Evolutionary conservation across 2,329 filamentous ascomycete species (phyloP).

Genomic region (Xylaria sp.): DNA sequence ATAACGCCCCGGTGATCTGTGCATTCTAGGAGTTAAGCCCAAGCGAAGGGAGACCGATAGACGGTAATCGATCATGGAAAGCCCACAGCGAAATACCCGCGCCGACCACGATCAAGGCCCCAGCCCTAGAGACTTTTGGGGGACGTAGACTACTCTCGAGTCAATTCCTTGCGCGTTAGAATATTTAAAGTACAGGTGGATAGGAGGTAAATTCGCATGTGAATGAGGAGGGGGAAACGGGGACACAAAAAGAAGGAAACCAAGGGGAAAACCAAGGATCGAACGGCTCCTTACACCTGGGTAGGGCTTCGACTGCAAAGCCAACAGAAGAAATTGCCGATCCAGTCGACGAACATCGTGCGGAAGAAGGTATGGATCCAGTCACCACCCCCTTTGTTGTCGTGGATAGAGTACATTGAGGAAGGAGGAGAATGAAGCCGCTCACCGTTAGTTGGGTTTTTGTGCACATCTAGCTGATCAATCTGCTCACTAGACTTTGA

Average conservation of each 20-base stretch:
- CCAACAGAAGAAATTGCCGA: conserved; percentile 45
- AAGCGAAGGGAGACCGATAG: not conserved
- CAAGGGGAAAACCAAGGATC: not conserved
- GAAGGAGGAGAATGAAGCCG: conserved; percentile 25
- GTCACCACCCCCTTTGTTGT: conserved; percentile 4
- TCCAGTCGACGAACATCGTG: conserved; percentile 47
- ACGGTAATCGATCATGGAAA: conserved; percentile 13
- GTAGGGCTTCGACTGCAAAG: conserved; percentile 39
- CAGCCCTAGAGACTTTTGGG: not conserved
- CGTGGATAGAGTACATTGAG: conserved; percentile 14
- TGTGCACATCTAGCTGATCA: conserved; percentile 21
- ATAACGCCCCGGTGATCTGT: not conserved
- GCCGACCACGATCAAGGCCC: conserved; percentile 18
- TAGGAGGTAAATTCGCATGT: too few relatives aligned
- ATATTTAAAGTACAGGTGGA: not conserved
- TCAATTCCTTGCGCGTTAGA: conserved; percentile 3
- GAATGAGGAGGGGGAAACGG: not conserved
- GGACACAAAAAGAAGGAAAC: not conserved
- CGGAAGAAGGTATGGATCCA: conserved; percentile 46
- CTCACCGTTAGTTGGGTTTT: conserved; percentile 27
- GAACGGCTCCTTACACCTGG: conserved; percentile 39
- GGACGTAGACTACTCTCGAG: conserved; percentile 6
- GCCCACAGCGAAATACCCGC: conserved; percentile 20
- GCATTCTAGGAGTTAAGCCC: not conserved
- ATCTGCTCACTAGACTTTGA: conserved; percentile 20